Evolutionary conservation across 257 asterid genomes (phyloP), one percentile per base, ranked within the genome.

Genomic region (Verbena officinalis): DNA sequence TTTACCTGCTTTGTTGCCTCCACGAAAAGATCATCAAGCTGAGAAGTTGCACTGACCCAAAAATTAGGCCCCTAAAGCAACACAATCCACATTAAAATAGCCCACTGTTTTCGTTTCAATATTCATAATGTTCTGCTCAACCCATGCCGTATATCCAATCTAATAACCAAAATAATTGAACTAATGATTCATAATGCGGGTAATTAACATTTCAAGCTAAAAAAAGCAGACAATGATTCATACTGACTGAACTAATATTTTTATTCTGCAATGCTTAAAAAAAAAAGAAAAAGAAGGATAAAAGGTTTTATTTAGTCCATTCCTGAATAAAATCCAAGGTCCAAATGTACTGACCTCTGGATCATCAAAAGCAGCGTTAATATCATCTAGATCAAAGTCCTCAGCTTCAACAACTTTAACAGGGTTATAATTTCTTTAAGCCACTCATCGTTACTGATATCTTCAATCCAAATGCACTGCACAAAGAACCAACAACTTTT

Each of bases 321-420:
- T 70, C 48, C 16, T 65, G 40, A 43, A 40, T 56, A 51, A 55
- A 59, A 55, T 15, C 51, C 51, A 62, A 70, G 39, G 55, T 38
- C 50, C 33, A 50, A 54, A 53, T 27, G 33, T 22, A 78, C 95
- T 81, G 68, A 94, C 97, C 97, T 94, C 99, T 27, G 87, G 78
- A 82, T 90, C 97, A 79, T 90, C 95, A 78, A 94, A 94, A 73
- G 93, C 99, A 64, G 97, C 96, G 86, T 94, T 85, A 33, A 94
- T 77, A 78, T 94, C 99, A 80, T 94, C 97, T 70, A 94, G 75
- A 77, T 94, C 88, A 76, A 90, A 77, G 57, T 83, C 99, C 85
- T 90, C 99, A 64, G 68, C 75, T 83, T 90, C 97, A 38, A 88
- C 65, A 75, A 80, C 77, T 58, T 72, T 83, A 40, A 79, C 91